Conservation (phyloP, 2,329 filamentous ascomycete genomes). For the Aspergillus ochraceoroseus region DNA sequence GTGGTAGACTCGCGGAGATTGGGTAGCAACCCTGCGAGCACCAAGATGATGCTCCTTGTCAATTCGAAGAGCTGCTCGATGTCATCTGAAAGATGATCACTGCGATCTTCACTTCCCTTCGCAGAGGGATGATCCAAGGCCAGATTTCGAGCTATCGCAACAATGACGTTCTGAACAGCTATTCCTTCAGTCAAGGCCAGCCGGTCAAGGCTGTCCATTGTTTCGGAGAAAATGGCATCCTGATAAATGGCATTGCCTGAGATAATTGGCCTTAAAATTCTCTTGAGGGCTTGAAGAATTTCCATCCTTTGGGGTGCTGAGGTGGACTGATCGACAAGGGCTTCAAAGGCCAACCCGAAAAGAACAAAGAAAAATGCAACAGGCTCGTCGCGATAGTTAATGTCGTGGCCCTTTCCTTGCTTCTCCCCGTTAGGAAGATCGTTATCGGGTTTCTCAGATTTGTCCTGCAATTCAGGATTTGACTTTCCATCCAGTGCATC, state of each 20-base stretch:
- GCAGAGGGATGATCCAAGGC: conserved; percentile 90
- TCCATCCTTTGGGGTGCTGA: conserved; percentile 75
- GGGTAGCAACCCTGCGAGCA: conserved; percentile 80
- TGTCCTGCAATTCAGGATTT: conserved; percentile 27
- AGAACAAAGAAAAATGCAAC: conserved; percentile 98
- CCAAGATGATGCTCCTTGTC: conserved; percentile 90
- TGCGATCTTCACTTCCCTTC: conserved; percentile 59
- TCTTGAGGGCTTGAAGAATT: conserved; percentile 85
- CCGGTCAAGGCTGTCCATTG: conserved; percentile 90
- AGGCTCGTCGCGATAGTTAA: conserved; percentile 96
- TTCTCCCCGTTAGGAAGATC: conserved; percentile 17
- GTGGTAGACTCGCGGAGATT: conserved; percentile 56
- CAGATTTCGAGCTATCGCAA: conserved; percentile 85
- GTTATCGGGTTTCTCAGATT: conserved; percentile 24
- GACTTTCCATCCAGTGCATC: conserved; percentile 86
- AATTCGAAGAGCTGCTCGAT: conserved; percentile 97
- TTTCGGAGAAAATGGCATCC: conserved; percentile 92
- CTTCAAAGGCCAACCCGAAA: conserved; percentile 94
- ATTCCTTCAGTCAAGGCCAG: conserved; percentile 86
- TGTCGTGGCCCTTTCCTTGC: conserved; percentile 63
- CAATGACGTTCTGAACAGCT: conserved; percentile 84
- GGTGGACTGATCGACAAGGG: conserved; percentile 74
- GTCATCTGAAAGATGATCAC: conserved; percentile 84
- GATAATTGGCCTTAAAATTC: conserved; percentile 89
- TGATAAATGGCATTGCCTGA: conserved; percentile 96